Evolutionary conservation across 1,284 basidiomycete genomes (phyloP).

Genomic region (Apiotrichum laibachii): DNA sequence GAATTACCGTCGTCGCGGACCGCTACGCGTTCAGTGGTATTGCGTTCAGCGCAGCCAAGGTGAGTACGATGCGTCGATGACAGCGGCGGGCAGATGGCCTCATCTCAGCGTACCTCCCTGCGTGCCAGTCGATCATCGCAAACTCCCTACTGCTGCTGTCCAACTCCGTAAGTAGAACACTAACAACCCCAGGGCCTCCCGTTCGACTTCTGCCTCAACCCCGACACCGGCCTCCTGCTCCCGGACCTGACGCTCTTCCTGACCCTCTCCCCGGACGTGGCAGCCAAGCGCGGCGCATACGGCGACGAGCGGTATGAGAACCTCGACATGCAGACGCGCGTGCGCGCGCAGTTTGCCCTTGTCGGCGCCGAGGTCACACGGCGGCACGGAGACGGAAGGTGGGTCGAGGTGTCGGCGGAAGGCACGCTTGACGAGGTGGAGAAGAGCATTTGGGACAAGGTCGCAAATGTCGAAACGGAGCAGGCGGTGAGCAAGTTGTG

Average conservation of each 20-base stretch:
- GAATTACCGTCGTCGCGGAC: slow-evolving; percentile 80
- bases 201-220: slow-evolving; percentile 74
- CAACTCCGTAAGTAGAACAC: neutral
- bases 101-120: neutral
- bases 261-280: slow-evolving; percentile 70
- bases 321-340: slow-evolving; percentile 68
- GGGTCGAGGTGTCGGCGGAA: slow-evolving; percentile 68
- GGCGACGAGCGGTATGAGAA: slow-evolving; percentile 88
- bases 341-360: slow-evolving; percentile 62
- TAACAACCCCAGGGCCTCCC: slow-evolving; percentile 53
- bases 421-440: slow-evolving; percentile 60
- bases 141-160: no score
- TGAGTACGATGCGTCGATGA: no score
- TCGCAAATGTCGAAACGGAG: slow-evolving; percentile 51
- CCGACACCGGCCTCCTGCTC: slow-evolving; percentile 79
- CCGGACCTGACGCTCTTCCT: slow-evolving; percentile 89
- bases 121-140: neutral
- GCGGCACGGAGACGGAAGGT: slow-evolving; percentile 57
- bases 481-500: slow-evolving; percentile 12
- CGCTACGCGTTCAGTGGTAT: slow-evolving; percentile 96
- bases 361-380: slow-evolving; percentile 53
- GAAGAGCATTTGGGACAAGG: slow-evolving; percentile 59
- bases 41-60: slow-evolving; percentile 87
- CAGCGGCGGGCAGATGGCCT: neutral
- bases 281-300: slow-evolving; percentile 74